Base-by-base conservation (phyloP, 2,329 filamentous ascomycete genomes). In the Aspergillus glaucus region DNA sequence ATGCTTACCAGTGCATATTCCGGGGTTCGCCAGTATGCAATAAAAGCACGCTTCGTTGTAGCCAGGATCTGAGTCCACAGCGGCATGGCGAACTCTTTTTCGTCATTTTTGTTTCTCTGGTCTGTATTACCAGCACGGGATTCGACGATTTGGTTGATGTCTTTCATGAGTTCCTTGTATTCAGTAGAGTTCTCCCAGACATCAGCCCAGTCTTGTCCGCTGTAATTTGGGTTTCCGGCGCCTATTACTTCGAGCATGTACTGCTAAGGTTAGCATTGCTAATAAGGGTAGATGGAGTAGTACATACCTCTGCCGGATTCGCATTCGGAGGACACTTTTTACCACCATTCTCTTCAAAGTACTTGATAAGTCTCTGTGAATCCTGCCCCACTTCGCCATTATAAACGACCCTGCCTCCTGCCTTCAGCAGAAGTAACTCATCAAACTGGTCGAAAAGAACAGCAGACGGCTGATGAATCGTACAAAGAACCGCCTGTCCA, bases 371-470 rank as follows among this genome's bases (percentile, higher is more conserved):
- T 17, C 83, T 74, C 28, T 76, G 71, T 0, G 87, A 88, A 50
- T 93, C 87, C 45, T 82, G 77, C 44, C 89, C 89, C 40, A 95
- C 86, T 50, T 91, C 84, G 17, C 88, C 88, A 61, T 93, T 92
- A 72, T 95, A 95, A 44, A 94, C 87, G 43, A 86, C 87, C 47
- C 84, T 79, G 3, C 89, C 89, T 51, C 89, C 89, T 37, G 80
- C 79, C 67, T 92, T 82, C 2, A 95, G 77, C 2, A 95, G 77
- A 4, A 95, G 73, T 2, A 95, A 77, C 10, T 88, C 80, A 63
- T 95, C 89, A 56, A 95, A 95, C 67, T 90, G 86, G 66, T 93
- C 87, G 58, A 95, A 95, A 0, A 95, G 76, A 0, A 87, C 84
- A 14, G 87, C 87, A 56, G 90, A 92, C 1, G 90, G 89, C 65